Base-by-base conservation (phyloP, 768 basidiomycete species). In the Gyrodon lividus region DNA sequence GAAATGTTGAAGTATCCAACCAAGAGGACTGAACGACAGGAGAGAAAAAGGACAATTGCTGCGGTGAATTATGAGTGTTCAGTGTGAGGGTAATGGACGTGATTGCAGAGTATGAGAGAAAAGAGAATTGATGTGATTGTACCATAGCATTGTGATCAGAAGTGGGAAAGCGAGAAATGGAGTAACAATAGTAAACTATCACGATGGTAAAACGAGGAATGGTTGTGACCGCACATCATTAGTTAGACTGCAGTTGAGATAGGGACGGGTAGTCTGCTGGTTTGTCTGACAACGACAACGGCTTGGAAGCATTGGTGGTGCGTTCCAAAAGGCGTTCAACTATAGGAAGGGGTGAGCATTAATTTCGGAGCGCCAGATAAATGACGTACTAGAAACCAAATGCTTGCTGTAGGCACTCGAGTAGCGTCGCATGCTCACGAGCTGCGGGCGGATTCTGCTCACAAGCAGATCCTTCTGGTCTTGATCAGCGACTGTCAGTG, bases 351-450 rank as follows among this genome's bases (percentile, higher is more conserved):
- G 9, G 52, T 66, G 14, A 60, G 59, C 43, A 37, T 35, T 24
- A 35, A 23, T 46, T 28, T 31, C 20, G 22, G n/a, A 16, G 6
- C 19, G 5, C n/a, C 50, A 43, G 38, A 45, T 31, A 17, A 43
- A 19, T 26, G 6, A 64, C 90, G 54, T 67, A 92, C 90, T 90
- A 37, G 90, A 83, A 46, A 79, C 76, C 45, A 95, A 78, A 62
- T 93, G 91, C 71, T 89, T 90, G 72, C 80, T 86, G 67, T 88
- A 86, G 20, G 81, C 78, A 55, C 81, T 83, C 23, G 87, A 83
- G 61, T 82, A 83, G 60, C 80, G 78, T 46, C 86, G 83, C 77
- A 93, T 86, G 64, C 71, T 81, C 28, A 74, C 72, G 22, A 95
- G 74, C 55, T 91, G 82, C 17, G 85, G 82, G 33, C 80, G 78